These are phyloP conservation scores for Scutellaria minor DNA, from an alignment of 257 asterid genomes.

Conservation along the genomic window DNA sequence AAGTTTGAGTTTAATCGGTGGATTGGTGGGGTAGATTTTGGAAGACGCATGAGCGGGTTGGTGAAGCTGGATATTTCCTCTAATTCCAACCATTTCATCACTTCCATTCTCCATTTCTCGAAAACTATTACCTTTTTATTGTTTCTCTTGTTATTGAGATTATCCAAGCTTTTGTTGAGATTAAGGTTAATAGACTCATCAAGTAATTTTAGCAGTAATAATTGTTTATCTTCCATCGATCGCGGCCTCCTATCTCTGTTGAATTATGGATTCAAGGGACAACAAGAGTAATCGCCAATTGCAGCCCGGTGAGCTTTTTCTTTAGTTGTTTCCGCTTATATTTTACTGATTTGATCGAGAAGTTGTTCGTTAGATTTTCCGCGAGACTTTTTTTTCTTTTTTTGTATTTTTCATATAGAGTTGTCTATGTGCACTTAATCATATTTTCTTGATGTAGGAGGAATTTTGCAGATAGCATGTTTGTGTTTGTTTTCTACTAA, in stretches of 20 bases:
- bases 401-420: neutral
- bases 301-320: conserved; percentile 50
- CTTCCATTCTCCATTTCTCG: conserved; percentile 47
- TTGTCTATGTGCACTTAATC: neutral
- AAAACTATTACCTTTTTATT: conserved; percentile 41
- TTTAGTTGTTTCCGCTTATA: neutral
- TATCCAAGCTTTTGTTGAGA: conserved; percentile 47
- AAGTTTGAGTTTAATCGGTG: conserved; percentile 29
- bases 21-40: conserved; percentile 43
- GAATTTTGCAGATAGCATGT: neutral
- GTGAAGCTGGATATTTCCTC: conserved; percentile 65
- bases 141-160: conserved; percentile 52
- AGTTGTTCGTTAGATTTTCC: neutral
- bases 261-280: conserved; percentile 61
- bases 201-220: conserved; percentile 30
- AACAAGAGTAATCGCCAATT: conserved; percentile 69
- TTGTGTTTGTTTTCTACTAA: neutral
- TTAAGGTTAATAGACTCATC: conserved; percentile 39
- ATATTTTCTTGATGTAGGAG: conserved; percentile 3
- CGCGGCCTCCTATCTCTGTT: conserved; percentile 22
- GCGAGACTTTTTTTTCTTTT: neutral
- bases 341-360: neutral
- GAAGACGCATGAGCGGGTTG: conserved; percentile 92
- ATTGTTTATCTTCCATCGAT: conserved; percentile 25
- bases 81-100: conserved; percentile 54